phyloP scores from a whole-genome alignment of 2,329 filamentous ascomycete genomes.

The Piedraia hortae region DNA sequence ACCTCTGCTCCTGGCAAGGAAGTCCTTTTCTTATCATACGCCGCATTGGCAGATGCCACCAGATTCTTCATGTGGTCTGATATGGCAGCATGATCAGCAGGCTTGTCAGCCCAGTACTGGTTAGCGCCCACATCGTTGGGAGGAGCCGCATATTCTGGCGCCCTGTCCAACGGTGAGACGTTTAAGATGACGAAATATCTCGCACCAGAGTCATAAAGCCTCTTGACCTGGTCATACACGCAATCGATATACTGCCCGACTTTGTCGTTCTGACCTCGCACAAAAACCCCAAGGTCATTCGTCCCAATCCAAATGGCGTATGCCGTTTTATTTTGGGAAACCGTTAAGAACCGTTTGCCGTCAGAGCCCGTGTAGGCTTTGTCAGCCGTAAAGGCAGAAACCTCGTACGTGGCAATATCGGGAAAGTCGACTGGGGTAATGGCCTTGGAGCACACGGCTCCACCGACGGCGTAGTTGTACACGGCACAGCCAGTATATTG shows the following conservation, averaged over 20 bases:
- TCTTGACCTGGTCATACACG: conserved; percentile 33
- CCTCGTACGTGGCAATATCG: conserved; percentile 20
- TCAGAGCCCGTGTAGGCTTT: conserved; percentile 11
- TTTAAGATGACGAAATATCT: conserved; percentile 49
- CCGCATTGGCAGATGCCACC: conserved; percentile 22
- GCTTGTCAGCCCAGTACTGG: conserved; percentile 21
- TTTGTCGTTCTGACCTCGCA: conserved; percentile 26
- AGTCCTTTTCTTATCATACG: conserved; percentile 25
- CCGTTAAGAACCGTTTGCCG: conserved; percentile 17
- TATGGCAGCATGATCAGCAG: conserved; percentile 21
- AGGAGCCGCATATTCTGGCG: conserved; percentile 33
- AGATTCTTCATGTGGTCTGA: conserved; percentile 25
- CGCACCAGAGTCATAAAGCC: conserved; percentile 36
- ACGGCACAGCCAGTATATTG: conserved; percentile 25
- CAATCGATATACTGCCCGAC: conserved; percentile 40
- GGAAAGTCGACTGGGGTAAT: conserved; percentile 37
- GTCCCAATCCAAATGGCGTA: conserved; percentile 61
- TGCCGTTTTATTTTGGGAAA: conserved; percentile 31
- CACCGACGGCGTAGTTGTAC: conserved; percentile 32
- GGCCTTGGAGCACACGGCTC: conserved; percentile 44
- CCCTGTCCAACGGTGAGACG: conserved; percentile 34
- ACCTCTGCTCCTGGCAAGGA: conserved; percentile 30
- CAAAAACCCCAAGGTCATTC: conserved; percentile 40
- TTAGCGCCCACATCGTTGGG: conserved; percentile 5
- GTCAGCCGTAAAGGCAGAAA: conserved; percentile 22